A percentile compares a stretch with the other conserved stretches of the same genome.
Conservation (phyloP, 2,329 filamentous ascomycete genomes). For the Xylaria sp. region DNA sequence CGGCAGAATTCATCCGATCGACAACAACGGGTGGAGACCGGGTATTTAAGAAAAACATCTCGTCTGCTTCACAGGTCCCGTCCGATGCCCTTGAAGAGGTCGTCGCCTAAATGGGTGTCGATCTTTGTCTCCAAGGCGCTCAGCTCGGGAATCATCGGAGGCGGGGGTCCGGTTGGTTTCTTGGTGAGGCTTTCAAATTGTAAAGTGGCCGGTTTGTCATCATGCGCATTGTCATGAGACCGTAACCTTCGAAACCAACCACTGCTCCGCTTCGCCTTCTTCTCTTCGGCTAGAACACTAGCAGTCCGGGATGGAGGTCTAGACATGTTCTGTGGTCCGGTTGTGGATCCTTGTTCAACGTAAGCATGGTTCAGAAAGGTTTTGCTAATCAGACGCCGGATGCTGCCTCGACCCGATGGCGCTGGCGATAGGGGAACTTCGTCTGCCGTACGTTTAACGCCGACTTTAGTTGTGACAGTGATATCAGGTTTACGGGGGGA, state of each 20-base stretch:
- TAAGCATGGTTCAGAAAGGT: constrained; percentile 65
- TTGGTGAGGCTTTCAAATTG: constrained; percentile 54
- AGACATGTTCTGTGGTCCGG: constrained; percentile 50
- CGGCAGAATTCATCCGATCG: constrained; percentile 26
- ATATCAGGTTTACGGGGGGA: constrained; percentile 49
- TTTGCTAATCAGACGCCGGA: constrained; percentile 68
- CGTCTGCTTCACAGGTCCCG: constrained; percentile 27
- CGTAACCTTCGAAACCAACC: constrained; percentile 70
- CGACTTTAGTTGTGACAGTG: constrained; percentile 49
- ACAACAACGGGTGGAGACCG: constrained; percentile 1
- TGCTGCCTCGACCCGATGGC: constrained; percentile 64
- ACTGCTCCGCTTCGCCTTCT: constrained; percentile 66
- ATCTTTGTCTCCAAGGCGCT: constrained; percentile 63
- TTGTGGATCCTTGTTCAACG: constrained; percentile 55
- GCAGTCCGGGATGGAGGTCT: constrained; percentile 64
- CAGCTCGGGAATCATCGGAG: constrained; percentile 71
- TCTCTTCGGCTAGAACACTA: constrained; percentile 62
- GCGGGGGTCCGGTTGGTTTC: constrained; percentile 62
- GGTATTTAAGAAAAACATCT: constrained; percentile 20
- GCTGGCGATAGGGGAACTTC: constrained; percentile 65
- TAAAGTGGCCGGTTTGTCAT: constrained; percentile 57
- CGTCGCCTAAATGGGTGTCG: constrained; percentile 60
- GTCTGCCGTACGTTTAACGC: constrained; percentile 63
- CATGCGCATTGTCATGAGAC: constrained; percentile 49
- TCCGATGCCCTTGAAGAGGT: constrained; percentile 68